Evolutionary conservation across 495 filamentous ascomycete species (phyloP).

Genomic region (Penicillium cosmopolitanum): DNA sequence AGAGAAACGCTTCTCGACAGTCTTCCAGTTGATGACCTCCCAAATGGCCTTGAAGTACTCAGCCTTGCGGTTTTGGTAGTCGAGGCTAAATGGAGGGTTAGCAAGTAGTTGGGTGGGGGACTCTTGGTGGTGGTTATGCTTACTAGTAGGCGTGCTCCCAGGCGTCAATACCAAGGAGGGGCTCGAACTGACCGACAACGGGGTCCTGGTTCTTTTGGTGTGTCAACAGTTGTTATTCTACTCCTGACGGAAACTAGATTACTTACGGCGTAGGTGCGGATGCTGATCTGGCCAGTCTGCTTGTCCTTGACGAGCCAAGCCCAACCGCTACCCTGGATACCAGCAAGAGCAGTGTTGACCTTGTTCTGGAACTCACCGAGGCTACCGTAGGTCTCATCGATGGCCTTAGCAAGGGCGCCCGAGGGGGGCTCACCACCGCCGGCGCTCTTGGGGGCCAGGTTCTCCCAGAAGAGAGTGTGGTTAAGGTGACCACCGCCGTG

Average conservation of each 20-base stretch:
- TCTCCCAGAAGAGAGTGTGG: constrained; percentile 93
- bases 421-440: constrained; percentile 78
- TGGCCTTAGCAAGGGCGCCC: constrained; percentile 66
- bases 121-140: constrained; percentile 21
- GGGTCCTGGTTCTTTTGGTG: constrained; percentile 80
- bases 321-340: constrained; percentile 95
- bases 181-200: constrained; percentile 82
- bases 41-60: constrained; percentile 97
- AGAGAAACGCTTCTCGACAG: constrained; percentile 80
- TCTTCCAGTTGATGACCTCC: constrained; percentile 98
- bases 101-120: constrained; percentile 29
- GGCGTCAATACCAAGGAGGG: constrained; percentile 92
- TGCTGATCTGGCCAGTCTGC: constrained; percentile 69
- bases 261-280: constrained; percentile 74
- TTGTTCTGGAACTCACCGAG: constrained; percentile 74
- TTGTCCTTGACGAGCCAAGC: constrained; percentile 91
- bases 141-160: constrained; percentile 92
- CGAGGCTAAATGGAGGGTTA: constrained; percentile 63
- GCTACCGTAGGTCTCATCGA: constrained; percentile 76
- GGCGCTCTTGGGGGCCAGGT: constrained; percentile 72
- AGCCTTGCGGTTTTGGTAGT: constrained; percentile 98
- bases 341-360: constrained; percentile 78
- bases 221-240: constrained; percentile 17
- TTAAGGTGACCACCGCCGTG: constrained; percentile 94
- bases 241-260: not conserved